Evolutionary conservation across 2,329 filamentous ascomycete species (phyloP).

Genomic region (Talaromyces sp.): DNA sequence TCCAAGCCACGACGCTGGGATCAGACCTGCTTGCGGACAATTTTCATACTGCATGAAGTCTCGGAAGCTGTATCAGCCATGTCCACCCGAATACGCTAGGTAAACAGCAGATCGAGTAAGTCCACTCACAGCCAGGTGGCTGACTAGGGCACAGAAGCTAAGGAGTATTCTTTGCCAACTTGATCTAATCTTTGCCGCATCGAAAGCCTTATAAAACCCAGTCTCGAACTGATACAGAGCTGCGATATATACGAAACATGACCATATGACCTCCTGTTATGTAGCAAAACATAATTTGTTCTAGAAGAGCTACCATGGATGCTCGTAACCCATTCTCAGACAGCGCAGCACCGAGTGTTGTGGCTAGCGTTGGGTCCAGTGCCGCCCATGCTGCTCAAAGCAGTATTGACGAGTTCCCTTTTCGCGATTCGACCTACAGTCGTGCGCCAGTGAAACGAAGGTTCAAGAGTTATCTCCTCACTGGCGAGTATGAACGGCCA

Average conservation of each 20-base stretch:
- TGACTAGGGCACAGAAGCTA: background rate
- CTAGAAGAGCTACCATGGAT: background rate
- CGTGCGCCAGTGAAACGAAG: slow-evolving; percentile 15
- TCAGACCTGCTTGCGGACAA: background rate
- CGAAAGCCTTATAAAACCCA: background rate
- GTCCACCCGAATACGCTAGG: background rate
- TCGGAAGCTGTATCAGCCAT: background rate
- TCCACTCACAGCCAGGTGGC: background rate
- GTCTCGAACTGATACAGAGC: background rate
- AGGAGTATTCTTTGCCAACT: background rate
- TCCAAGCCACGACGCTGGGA: slow-evolving; percentile 1
- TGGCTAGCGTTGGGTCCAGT: slow-evolving; percentile 7
- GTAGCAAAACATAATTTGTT: background rate
- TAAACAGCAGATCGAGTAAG: background rate
- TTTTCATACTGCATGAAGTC: background rate
- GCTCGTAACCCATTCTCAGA: slow-evolving; percentile 13
- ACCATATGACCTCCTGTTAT: background rate
- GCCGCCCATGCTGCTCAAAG: slow-evolving; percentile 1
- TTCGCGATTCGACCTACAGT: slow-evolving; percentile 4
- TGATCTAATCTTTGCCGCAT: background rate
- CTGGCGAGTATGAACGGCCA: slow-evolving; percentile 17
- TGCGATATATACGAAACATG: background rate
- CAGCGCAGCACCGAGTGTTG: slow-evolving; percentile 13
- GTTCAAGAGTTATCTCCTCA: slow-evolving; percentile 17
- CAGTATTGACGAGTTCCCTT: slow-evolving; percentile 2